These are phyloP conservation scores for Picochlorum sp. DNA, from an alignment of 139 green algal genomes.

Conservation along the genomic window DNA sequence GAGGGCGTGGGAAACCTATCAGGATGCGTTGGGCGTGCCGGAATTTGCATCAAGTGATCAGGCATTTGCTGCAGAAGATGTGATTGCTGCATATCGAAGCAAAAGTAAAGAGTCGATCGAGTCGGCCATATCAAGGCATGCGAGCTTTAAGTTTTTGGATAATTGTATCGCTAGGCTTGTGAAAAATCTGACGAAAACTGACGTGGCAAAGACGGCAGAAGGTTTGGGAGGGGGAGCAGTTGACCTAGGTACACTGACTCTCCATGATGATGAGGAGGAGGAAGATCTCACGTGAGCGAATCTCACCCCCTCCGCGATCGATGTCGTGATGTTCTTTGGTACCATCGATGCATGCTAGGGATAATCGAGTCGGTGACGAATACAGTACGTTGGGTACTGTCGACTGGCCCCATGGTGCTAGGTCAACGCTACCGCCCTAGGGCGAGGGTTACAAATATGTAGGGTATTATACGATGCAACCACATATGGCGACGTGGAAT, in stretches of 20 bases:
- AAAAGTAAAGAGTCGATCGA: slow-evolving; percentile 14
- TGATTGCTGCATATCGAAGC: slow-evolving; percentile 66
- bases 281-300: slow-evolving; percentile 34
- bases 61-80: slow-evolving; percentile 56
- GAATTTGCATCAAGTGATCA: slow-evolving; percentile 58
- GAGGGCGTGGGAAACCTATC: slow-evolving; percentile 47
- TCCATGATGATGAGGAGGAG: slow-evolving; percentile 27
- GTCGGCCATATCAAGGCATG: slow-evolving; percentile 7
- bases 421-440: no score
- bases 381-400: no score
- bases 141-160: slow-evolving; percentile 31
- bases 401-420: no score
- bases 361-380: no score
- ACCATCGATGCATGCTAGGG: no score
- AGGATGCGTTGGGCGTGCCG: slow-evolving; percentile 60
- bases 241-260: slow-evolving; percentile 5
- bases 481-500: no score
- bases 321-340: no score
- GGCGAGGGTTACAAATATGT: no score
- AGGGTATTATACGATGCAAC: no score
- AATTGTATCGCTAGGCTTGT: slow-evolving; percentile 38
- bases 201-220: neutral
- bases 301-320: no score
- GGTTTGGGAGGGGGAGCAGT: slow-evolving; percentile 9
- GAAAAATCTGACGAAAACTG: slow-evolving; percentile 27